Conservation (phyloP, 2,329 filamentous ascomycete genomes). For the Monosporascus sp. region DNA sequence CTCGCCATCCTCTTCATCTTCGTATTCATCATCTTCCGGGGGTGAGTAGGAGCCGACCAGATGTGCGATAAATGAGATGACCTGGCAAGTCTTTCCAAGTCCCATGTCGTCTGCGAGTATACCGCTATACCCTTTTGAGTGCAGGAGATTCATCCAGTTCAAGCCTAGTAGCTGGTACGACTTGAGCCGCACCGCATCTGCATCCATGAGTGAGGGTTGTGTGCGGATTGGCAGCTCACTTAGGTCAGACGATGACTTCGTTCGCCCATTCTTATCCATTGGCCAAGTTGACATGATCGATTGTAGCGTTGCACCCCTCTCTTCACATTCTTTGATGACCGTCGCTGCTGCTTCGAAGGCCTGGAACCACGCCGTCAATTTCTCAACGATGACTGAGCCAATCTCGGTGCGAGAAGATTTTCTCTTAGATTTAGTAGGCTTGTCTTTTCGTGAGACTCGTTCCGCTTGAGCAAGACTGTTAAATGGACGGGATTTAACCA, state of each 20-base stretch:
- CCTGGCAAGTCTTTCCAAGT: conserved; percentile 91
- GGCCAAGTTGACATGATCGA: conserved; percentile 23
- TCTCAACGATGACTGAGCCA: conserved; percentile 29
- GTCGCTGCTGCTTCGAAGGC: conserved; percentile 39
- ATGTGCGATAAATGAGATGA: conserved; percentile 86
- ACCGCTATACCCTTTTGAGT: conserved; percentile 72
- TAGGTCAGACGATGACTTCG: conserved; percentile 25
- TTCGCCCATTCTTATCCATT: conserved; percentile 29
- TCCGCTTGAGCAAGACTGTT: conserved; percentile 56
- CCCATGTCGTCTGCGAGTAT: conserved; percentile 98
- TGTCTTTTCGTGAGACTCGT: conserved; percentile 45
- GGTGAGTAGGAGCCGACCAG: conserved; percentile 59
- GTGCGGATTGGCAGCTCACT: conserved; percentile 40
- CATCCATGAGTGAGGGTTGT: conserved; percentile 73
- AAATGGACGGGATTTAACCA: conserved; percentile 14
- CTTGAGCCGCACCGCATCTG: conserved; percentile 69
- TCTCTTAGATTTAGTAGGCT: conserved; percentile 27
- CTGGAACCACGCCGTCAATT: conserved; percentile 42
- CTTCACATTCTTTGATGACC: conserved; percentile 37
- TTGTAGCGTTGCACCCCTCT: conserved; percentile 33
- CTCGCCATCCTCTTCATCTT: conserved; percentile 20
- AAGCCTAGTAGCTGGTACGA: conserved; percentile 91
- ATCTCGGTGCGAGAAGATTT: conserved; percentile 20
- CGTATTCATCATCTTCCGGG: not conserved
- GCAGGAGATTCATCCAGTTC: conserved; percentile 88